Evolutionary conservation across 768 basidiomycete genomes (phyloP), one percentile per base, ranked within the genome.

Genomic region (Wakefieldia striispora): DNA sequence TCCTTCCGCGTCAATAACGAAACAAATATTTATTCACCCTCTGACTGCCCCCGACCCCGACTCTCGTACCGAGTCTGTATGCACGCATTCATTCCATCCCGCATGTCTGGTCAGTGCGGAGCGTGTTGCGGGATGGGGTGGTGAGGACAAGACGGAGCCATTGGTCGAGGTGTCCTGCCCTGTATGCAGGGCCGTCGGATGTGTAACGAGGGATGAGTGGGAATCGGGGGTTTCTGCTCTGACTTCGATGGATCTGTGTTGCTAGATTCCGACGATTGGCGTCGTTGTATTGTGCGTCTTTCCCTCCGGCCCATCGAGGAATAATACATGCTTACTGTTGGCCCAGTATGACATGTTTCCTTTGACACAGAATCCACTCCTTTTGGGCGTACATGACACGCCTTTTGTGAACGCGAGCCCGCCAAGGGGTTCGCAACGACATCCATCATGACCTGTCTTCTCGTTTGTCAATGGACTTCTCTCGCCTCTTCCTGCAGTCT

Each of bases 131-230:
- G 72, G 83, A n/a, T 79, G 77, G 70, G 84, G 83, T 20, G 76
- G 71, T 12, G 75, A 79, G 45, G 74, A 70, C 29, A 66, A 63
- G 46, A 65, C 72, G 39, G 65, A 61, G 20, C 65, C 62, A 13
- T 60, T 61, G 19, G 80, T 88, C 0, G 81, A 86, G 61, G 85
- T 89, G n/a, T 78, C 80, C 16, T 91, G 89, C 64, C 83, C 86
- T 1, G 77, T 86, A 7, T 91, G 89, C 59, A 66, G 87, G 41
- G 75, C 76, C 34, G 72, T 73, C n/a, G 89, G 89, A 14, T 72
- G 67, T 48, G 75, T 90, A 17, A 71, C 73, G 31, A 75, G 74
- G 62, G 70, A 63, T 13, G 85, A 86, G 38, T 91, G 88, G 88
- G 72, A 77, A 45, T 68, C 67, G 47, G 78, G 78, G 33, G 77